These are phyloP conservation scores for Fusarium annulatum DNA, from an alignment of 2,329 filamentous ascomycete species.

Conservation along the genomic window DNA sequence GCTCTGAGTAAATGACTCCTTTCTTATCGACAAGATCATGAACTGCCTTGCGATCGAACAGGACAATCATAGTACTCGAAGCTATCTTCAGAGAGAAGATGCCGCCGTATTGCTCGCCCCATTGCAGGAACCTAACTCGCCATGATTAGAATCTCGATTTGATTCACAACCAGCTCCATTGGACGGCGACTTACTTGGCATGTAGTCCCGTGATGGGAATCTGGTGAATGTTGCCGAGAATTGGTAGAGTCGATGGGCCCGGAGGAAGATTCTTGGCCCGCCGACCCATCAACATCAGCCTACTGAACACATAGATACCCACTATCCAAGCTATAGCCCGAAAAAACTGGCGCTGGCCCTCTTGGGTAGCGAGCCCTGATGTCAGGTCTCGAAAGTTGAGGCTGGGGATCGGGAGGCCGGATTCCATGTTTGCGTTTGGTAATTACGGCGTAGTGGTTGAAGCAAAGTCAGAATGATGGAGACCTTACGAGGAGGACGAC, in stretches of 20 bases:
- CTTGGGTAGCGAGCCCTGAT: background rate
- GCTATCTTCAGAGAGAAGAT: background rate
- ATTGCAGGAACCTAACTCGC: background rate
- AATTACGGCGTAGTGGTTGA: background rate
- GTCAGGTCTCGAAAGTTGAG: background rate
- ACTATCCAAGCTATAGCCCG: background rate
- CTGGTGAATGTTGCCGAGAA: background rate
- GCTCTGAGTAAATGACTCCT: background rate
- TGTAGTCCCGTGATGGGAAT: background rate
- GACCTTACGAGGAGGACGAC: background rate
- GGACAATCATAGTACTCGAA: background rate
- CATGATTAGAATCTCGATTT: accelerated
- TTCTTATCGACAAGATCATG: background rate
- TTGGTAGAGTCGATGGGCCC: background rate
- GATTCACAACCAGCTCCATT: background rate
- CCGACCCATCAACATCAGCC: background rate
- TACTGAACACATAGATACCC: background rate
- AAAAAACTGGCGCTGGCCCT: background rate
- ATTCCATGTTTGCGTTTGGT: background rate
- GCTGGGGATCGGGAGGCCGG: background rate
- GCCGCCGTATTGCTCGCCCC: background rate
- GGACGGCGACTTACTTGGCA: background rate
- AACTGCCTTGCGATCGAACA: background rate
- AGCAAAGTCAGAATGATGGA: background rate
- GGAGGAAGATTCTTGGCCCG: background rate